Percentiles rank a stretch among this genome's conserved stretches.
Conservation (phyloP, 2,329 filamentous ascomycete species). For the Ilyonectria sp. region DNA sequence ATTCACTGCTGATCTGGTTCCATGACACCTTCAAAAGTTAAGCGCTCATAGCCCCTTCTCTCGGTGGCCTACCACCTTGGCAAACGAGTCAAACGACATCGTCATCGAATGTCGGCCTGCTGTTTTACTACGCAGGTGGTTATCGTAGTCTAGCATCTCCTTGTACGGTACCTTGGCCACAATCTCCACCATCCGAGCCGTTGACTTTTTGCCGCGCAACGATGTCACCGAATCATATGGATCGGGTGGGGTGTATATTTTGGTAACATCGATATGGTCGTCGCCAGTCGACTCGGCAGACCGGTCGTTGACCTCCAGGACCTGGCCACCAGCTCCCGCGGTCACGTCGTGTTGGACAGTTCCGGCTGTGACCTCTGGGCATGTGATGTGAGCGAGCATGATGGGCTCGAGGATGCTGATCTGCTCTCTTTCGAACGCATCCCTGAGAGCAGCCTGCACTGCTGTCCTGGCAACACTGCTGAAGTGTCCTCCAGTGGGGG, state of each 20-base stretch:
- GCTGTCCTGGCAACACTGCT: constrained; percentile 74
- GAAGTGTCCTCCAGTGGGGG: constrained; percentile 78
- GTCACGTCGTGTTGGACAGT: constrained; percentile 87
- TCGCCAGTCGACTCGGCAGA: constrained; percentile 57
- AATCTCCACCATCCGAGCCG: constrained; percentile 73
- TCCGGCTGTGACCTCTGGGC: constrained; percentile 86
- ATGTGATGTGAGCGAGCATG: constrained; percentile 89
- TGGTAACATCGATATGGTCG: constrained; percentile 74
- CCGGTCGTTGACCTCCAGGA: constrained; percentile 78
- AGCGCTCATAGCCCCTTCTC: constrained; percentile 62
- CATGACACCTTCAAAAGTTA: not conserved
- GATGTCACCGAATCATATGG: constrained; percentile 79
- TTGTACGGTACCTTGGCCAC: constrained; percentile 91
- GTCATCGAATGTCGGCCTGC: constrained; percentile 79
- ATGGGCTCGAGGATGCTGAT: constrained; percentile 90
- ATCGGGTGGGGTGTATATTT: constrained; percentile 90
- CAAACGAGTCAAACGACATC: constrained; percentile 72
- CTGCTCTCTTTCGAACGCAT: constrained; percentile 67
- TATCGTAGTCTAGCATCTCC: constrained; percentile 96
- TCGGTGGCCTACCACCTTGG: constrained; percentile 67
- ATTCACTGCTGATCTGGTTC: not conserved
- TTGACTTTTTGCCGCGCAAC: constrained; percentile 65
- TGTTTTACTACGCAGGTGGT: constrained; percentile 89
- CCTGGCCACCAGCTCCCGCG: constrained; percentile 78
- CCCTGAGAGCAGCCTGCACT: constrained; percentile 78